Base-by-base conservation (phyloP, 345 rosid species). In the Euclidium syriacum region DNA sequence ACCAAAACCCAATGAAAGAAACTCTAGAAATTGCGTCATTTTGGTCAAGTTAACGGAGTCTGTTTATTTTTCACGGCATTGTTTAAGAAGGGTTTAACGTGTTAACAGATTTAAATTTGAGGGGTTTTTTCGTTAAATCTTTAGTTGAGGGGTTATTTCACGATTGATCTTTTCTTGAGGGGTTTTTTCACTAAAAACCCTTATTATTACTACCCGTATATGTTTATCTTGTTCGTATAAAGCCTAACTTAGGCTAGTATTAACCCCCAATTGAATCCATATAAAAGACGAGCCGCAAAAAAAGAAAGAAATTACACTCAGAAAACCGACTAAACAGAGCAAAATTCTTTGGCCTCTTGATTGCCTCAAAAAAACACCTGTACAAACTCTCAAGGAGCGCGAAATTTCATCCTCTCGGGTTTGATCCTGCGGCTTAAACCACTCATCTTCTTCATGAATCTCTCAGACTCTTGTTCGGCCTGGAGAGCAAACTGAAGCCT, bases 401-500 rank as follows among this genome's bases (percentile, higher is more conserved):
- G 49, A 20, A 15, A 35, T 44, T 63, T 36, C 62, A 54, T 55
- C 76, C 82, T 73, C 63, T 81, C 88, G 7, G 68, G 61, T 71
- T 85, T 85, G 67, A 67, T 47, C 80, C 81, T 83, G 69, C 81
- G 44, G 61, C 57, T 85, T 6, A 69, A 71, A 55, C 58, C 27
- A 20, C 41, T 59, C 50, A 41, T 58, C 56, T 58, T 72, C 74
- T 83, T 92, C 77, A 71, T 26, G 22, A 69, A 65, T 32, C 79
- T 70, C 50, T 82, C 89, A 2, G 75, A 4, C 56, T 85, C 91
- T 38, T 56, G 64, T 77, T 89, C 90, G 3, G 82, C 74, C 17
- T 73, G 80, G 10, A 92, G 78, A 2, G 75, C 76, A 5, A 77
- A 71, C 68, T 85, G 94, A 76, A 92, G 65, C 81, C 83, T 70